Evolutionary conservation across 2,329 filamentous ascomycete species (phyloP), one percentile per base, ranked within the genome.

Genomic region (Aureobasidium sp.): DNA sequence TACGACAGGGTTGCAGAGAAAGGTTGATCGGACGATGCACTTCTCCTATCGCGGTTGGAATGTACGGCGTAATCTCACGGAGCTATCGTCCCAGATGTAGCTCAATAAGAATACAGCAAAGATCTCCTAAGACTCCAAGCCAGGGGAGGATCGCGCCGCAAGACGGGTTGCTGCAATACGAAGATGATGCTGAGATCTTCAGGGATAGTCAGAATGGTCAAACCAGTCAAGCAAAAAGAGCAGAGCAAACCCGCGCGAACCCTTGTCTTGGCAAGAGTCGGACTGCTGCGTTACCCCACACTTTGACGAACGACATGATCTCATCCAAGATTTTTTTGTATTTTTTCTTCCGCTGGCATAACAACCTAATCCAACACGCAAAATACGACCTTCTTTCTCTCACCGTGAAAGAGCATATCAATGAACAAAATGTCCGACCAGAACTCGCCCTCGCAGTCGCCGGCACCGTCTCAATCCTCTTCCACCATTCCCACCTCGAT

Each of bases 251-350:
- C 13, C 10, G 39, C 50, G 20, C 7, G 32, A 39, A 39, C 50
- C n/a, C 50, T 37, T 26, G 34, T 43, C 51, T 55, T 43, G 36
- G 36, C 51, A 55, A 17, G 51, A 15, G 3, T 43, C 26, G 20
- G 29, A 32, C 5, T 8, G 29, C 29, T 32, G 29, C 15, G 26
- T n/a, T 53, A 36, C 48, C 48, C 48, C 48, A 51, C 48, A 24
- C n/a, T 51, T 36, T n/a, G 20, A 20, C 32, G 32, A 34, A 10
- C 43, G 20, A 10, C 48, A 17, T 52, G 50, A 52, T 52, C 50
- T 52, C 52, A 56, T 56, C 24, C 52, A 44, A 57, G 53, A 57
- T 36, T 57, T 47, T 47, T 44, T 47, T 46, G 53, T 57, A 57
- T 34, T 46, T 47, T 32, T 34, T 57, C 29, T 57, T 46, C 27